Evolutionary conservation across 305 asterid genomes (phyloP), one percentile per base, ranked within the genome.

Genomic region (Plantago coronopus): DNA sequence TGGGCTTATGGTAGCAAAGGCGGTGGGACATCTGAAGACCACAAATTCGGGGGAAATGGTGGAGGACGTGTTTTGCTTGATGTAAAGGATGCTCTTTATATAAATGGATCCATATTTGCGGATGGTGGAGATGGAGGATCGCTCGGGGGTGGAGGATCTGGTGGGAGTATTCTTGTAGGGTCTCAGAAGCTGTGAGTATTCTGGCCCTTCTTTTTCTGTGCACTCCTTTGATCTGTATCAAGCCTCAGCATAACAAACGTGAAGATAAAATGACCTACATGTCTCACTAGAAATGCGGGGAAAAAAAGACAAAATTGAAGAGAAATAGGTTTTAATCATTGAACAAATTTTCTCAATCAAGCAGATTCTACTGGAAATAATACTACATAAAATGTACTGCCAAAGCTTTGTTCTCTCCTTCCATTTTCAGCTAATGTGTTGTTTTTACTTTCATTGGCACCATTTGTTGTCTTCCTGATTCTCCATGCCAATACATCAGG

Each of bases 111-210:
- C 54, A 83, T 91, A 49, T 73, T 72, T 53, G 95, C 98, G 20
- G 88, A 88, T 66, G 97, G 98, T 59, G 97, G 98, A 69, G 84
- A 84, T 80, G 98, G 97, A 62, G 95, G 97, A 70, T 57, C 76
- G 45, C 79, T 79, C 9, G 96, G 95, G 20, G 98, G 98, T 61
- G 98, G 97, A 55, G 98, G 98, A 72, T 88, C 97, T 64, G 98
- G 98, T 72, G 98, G 98, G 63, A 91, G 98, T 70, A 78, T 91
- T 67, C 55, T 78, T 42, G 23, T 86, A 61, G 81, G 61, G 69
- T 79, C 97, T 69, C 86, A 72, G 61, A 91, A 91, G 81, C 76
- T 91, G 97, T 91, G 82, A 86, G 98, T 81, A 66, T 50, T 65
- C 67, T 59, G 19, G 17, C 66, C 64, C 67, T 69, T 31, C 73